These are phyloP conservation scores for Echium plantagineum DNA, from an alignment of 257 asterid genomes.

Conservation along the genomic window DNA sequence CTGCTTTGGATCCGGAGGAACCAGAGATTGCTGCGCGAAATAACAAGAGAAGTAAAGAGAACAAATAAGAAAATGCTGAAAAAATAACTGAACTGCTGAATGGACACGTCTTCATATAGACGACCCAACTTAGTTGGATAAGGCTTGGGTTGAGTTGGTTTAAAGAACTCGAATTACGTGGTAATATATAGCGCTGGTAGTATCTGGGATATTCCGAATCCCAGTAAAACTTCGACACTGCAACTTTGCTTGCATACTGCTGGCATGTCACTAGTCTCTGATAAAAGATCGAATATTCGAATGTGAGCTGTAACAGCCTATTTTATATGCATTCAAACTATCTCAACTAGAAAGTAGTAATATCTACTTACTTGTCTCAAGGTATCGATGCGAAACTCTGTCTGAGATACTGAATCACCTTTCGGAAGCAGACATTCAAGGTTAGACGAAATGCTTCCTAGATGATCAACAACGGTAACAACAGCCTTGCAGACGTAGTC, in stretches of 20 bases:
- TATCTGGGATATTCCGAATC: constrained; percentile 27
- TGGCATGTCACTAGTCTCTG: constrained; percentile 49
- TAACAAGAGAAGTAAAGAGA: not conserved
- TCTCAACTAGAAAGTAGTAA: not conserved
- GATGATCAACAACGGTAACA: constrained; percentile 51
- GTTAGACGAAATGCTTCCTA: constrained; percentile 49
- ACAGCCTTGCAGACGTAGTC: constrained; percentile 46
- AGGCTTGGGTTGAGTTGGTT: no score
- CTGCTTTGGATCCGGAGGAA: constrained; percentile 6
- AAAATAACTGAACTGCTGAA: not conserved
- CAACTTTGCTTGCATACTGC: constrained; percentile 31
- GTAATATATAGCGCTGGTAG: constrained; percentile 37
- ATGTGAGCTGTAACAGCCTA: not conserved
- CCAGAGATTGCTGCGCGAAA: constrained; percentile 23
- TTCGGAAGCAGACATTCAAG: constrained; percentile 33
- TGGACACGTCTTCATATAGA: no score
- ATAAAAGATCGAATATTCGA: no score
- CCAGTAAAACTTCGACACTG: constrained; percentile 28
- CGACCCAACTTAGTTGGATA: no score
- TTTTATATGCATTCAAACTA: not conserved
- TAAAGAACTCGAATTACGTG: constrained; percentile 18
- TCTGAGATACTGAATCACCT: constrained; percentile 25
- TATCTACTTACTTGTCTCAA: constrained; percentile 31
- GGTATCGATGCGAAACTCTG: constrained; percentile 28
- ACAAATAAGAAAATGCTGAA: not conserved